Base-by-base conservation (phyloP, 2,329 filamentous ascomycete species). In the Davidsoniella neocaledoniae region DNA sequence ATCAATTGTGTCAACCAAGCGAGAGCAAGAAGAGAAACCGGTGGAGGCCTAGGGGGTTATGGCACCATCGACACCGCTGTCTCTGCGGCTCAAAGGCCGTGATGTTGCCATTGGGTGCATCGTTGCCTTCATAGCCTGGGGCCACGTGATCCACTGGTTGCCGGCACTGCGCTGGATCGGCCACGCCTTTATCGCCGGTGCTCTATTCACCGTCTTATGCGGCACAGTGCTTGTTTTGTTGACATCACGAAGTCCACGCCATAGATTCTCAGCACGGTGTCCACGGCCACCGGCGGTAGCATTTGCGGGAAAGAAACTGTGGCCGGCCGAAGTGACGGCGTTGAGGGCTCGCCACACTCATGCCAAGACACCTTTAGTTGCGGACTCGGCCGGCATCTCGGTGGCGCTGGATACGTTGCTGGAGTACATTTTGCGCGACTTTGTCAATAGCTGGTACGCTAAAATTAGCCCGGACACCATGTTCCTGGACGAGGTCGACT, bases 401-500 rank as follows among this genome's bases (percentile, higher is more conserved):
- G 76, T 80, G 57, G 83, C 82, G 43, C 68, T 96, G 55, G 86
- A 95, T 64, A 74, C 79, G 48, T 66, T 96, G 29, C 73, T 98
- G 42, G 76, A 81, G 46, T 68, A 87, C 48, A 76, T 94, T 48
- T 65, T 86, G 55, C 76, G 84, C 55, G 86, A 95, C 62, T 95
- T 94, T 61, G 77, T 98, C 51, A 77, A 74, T 52, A 81, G 81
- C 43, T 98, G 91, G 91, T 96, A 95, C 63, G 74, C 72, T 29
- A 76, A 79, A 59, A 95, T 98, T 60, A 94, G 86, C 66, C 74
- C 72, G 55, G 86, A 82, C 58, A 78, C 81, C 1, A 73, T 76
- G 0, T 98, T 98, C 58, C 71, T 81, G 51, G 83, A 94, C 62
- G 83, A 94, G 64, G 81, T 96, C 52, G 90, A 98, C 63, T 79